Base-by-base conservation (phyloP, 805 yeast species). In the Dipodascopsis tothii region DNA sequence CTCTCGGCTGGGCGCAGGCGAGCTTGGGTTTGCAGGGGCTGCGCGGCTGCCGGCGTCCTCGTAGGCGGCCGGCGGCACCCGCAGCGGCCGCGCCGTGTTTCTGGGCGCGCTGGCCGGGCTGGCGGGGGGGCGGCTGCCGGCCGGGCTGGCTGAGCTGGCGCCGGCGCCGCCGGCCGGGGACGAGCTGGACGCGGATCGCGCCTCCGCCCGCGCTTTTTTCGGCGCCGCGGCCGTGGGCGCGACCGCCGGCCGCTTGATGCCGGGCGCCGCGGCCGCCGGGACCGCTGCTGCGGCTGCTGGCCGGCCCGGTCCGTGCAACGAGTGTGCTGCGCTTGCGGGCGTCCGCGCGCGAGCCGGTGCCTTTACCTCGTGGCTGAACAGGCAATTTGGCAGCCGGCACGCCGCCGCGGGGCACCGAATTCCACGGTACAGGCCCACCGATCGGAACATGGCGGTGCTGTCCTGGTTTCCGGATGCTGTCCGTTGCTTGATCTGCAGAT, bases 351-450 rank as follows among this genome's bases (percentile, higher is more conserved):
- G 9, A 14, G 30, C 14, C 30, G 30, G 14, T 9, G 9, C 11
- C 14, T 9, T 25, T 25, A 9, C 14, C 30, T 25, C 11, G 30
- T 45, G 50, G 9, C 40, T 35, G 37, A 45, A 45, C 14, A 45
- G 36, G 34, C 50, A 45, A 23, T 21, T 32, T 16, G 50, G 50
- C 3, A 32, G 33, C 5, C 41, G 42, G 30, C 50, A 45, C 9
- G 11, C 14, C 11, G 14, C 30, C 9, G 30, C 9, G 11, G 30
- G 30, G 14, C 30, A 25, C 11, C 30, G 30, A 14, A 25, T 25
- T 14, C 11, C 9, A 9, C 14, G 9, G 14, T 25, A 25, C 14
- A 25, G 30, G 11, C 30, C 30, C 14, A 25, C 9, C 9, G 9
- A 9, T 9, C 30, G 30, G 14, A 25, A 25, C 30, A 25, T 25